Percentiles rank a stretch among this genome's conserved stretches.
These are phyloP conservation scores for Spizellomyces punctatus DNA, from an alignment of 192 early-diverging fungal genomes.

Conservation along the genomic window DNA sequence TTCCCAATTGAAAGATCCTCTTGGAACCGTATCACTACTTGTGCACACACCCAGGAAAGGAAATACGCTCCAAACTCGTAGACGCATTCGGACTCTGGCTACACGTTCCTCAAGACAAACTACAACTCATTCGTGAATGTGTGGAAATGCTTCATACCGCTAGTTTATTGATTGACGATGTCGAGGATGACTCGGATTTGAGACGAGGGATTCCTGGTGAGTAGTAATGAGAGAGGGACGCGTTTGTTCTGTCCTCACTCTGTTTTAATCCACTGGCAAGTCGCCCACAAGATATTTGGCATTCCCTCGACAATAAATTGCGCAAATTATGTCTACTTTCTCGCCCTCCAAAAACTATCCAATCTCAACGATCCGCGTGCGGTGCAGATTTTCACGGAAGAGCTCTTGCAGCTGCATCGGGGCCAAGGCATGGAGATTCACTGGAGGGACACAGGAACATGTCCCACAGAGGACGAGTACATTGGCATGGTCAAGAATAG, in stretches of 20 bases:
- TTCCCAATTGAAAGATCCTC: constrained; percentile 61
- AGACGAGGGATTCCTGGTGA: constrained; percentile 76
- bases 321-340: constrained; percentile 96
- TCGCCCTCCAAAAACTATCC: constrained; percentile 78
- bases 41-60: constrained; percentile 83
- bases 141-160: constrained; percentile 96
- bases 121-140: constrained; percentile 74
- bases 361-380: constrained; percentile 67
- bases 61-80: constrained; percentile 89
- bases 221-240: too few species aligned
- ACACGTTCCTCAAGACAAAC: constrained; percentile 65
- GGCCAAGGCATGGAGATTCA: constrained; percentile 99
- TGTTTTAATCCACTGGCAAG: too few species aligned
- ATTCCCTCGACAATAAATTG: constrained; percentile 92
- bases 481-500: constrained; percentile 95
- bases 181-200: constrained; percentile 90
- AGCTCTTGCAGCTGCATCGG: constrained; percentile 86
- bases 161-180: constrained; percentile 89
- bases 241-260: too few species aligned
- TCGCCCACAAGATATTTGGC: constrained; percentile 96
- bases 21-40: constrained; percentile 95
- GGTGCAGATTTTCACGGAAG: constrained; percentile 87
- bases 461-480: constrained; percentile 92
- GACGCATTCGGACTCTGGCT: constrained; percentile 92
- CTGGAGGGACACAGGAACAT: constrained; percentile 89